phyloP scores from a whole-genome alignment of 768 basidiomycete species.

The Hebeloma cylindrosporum region DNA sequence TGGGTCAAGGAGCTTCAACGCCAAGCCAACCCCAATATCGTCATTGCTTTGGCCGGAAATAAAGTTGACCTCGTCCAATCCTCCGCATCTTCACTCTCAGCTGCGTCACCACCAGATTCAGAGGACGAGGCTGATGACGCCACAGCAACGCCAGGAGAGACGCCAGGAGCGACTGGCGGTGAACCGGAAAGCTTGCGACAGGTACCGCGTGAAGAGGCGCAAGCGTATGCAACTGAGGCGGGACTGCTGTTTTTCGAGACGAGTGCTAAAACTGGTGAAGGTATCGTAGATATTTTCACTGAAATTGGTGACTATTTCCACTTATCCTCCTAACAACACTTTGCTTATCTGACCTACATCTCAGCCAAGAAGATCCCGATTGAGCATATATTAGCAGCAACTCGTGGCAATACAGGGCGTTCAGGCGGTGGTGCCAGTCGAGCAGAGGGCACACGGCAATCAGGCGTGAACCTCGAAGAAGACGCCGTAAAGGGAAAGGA shows the following conservation, averaged over 20 bases:
- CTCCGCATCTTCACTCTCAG: constrained; percentile 49
- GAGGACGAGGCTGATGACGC: constrained; percentile 93
- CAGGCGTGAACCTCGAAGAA: constrained; percentile 71
- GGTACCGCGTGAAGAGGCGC: constrained; percentile 92
- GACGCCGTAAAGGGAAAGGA: constrained; percentile 66
- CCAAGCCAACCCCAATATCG: constrained; percentile 98
- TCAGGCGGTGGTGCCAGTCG: constrained; percentile 57
- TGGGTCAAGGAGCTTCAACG: constrained; percentile 99
- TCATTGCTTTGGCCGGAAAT: constrained; percentile 97
- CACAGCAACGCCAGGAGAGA: constrained; percentile 81
- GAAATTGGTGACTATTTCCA: constrained; percentile 76
- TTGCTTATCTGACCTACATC: constrained; percentile 8
- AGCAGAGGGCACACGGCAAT: constrained; percentile 49
- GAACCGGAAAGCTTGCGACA: constrained; percentile 80
- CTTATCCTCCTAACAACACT: constrained; percentile 1
- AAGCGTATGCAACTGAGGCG: constrained; percentile 95
- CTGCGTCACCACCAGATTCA: constrained; percentile 58
- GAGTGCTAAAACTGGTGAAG: constrained; percentile 95
- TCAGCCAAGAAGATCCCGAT: constrained; percentile 72
- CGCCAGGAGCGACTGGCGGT: constrained; percentile 44
- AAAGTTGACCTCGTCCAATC: constrained; percentile 89
- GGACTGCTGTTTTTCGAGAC: constrained; percentile 96
- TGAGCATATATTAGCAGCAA: constrained; percentile 89
- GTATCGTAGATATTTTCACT: constrained; percentile 94
- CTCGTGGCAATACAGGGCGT: constrained; percentile 65